A percentile compares a stretch with the other conserved stretches of the same genome.
phyloP scores from a whole-genome alignment of 768 basidiomycete genomes.

The Pleurotus platypus region DNA sequence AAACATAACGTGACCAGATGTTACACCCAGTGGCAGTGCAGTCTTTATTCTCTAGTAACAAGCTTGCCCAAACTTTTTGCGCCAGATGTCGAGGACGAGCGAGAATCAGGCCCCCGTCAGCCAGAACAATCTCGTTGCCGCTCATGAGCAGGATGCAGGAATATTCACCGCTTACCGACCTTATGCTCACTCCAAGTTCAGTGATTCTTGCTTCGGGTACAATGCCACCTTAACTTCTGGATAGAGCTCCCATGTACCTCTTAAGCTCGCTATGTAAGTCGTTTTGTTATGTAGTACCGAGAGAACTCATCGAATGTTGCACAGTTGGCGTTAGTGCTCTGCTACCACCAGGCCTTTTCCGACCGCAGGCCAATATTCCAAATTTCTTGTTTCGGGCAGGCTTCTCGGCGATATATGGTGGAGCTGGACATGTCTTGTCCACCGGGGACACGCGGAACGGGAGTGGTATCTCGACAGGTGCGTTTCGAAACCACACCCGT shows the following conservation, averaged over 20 bases:
- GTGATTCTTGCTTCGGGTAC: not conserved
- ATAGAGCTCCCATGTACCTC: not conserved
- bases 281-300: not conserved
- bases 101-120: too few species aligned
- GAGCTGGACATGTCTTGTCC: slow-evolving; percentile 9
- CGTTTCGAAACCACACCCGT: not conserved
- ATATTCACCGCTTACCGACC: not conserved
- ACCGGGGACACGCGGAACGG: slow-evolving; percentile 11
- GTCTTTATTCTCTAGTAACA: too few species aligned
- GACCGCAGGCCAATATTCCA: slow-evolving; percentile 7
- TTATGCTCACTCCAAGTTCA: slow-evolving; percentile 4
- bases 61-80: too few species aligned
- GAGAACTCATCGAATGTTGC: not conserved
- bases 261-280: not conserved
- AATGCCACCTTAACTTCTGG: not conserved
- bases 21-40: too few species aligned
- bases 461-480: slow-evolving; percentile 12
- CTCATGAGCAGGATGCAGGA: not conserved
- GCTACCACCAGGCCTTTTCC: slow-evolving; percentile 1
- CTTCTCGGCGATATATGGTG: slow-evolving; percentile 9
- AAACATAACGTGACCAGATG: too few species aligned
- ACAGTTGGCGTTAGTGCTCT: slow-evolving; percentile 1
- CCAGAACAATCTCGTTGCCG: too few species aligned
- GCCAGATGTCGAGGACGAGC: too few species aligned
- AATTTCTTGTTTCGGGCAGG: slow-evolving; percentile 10